These are phyloP conservation scores for Linnemannia schmuckeri DNA, from an alignment of 192 early-diverging fungal genomes.

Conservation along the genomic window DNA sequence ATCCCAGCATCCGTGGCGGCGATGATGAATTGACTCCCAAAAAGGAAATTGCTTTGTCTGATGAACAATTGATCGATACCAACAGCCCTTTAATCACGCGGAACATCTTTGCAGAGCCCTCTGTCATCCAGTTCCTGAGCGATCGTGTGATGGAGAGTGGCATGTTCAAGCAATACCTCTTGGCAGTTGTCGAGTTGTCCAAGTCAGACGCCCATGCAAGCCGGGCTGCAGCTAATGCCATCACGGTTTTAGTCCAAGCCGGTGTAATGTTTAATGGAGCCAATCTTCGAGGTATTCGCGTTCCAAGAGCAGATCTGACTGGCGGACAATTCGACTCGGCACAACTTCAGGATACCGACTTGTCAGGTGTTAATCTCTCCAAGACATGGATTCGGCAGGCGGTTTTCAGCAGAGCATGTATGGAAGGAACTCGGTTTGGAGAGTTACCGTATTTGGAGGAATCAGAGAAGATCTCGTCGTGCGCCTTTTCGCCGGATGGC, in stretches of 20 bases:
- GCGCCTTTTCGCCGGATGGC: not conserved
- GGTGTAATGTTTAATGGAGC: not conserved
- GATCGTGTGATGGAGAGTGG: not conserved
- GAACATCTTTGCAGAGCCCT: not conserved
- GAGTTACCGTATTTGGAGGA: slow-evolving; percentile 1
- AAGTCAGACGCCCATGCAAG: not conserved
- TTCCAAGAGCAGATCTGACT: slow-evolving; percentile 6
- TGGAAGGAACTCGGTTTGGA: not conserved
- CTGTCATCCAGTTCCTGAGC: slow-evolving; percentile 5
- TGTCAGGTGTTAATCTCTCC: not conserved
- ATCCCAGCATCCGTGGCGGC: not conserved
- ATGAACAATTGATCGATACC: not conserved
- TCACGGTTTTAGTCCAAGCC: slow-evolving; percentile 5
- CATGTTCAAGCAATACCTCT: not conserved
- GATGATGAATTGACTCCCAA: not conserved
- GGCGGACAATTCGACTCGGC: not conserved
- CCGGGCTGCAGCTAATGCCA: slow-evolving; percentile 5
- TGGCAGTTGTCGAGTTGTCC: slow-evolving; percentile 1
- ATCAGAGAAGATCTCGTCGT: not conserved
- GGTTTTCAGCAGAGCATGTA: not conserved
- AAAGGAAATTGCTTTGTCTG: too few relatives aligned
- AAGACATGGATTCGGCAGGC: not conserved
- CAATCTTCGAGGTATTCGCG: not conserved
- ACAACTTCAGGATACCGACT: not conserved
- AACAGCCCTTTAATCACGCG: too few relatives aligned